Conservation (phyloP, 1,284 basidiomycete species). For the Moesziomyces sp. region DNA sequence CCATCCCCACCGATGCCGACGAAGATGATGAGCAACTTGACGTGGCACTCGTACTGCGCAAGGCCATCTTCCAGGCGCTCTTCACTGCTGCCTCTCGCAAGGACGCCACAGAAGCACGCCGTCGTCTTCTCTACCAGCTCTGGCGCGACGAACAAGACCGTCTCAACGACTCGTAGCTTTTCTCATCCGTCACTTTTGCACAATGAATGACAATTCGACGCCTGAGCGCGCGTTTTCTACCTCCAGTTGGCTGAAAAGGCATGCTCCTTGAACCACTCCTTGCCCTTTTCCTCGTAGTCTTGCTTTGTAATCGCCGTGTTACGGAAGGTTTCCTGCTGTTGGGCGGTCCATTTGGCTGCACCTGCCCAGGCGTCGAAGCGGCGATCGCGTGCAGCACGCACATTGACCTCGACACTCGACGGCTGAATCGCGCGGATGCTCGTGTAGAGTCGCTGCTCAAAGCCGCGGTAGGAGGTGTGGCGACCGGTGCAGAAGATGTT, state of each 20-base stretch:
- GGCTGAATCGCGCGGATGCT: slow-evolving; percentile 61
- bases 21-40: slow-evolving; percentile 12
- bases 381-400: slow-evolving; percentile 74
- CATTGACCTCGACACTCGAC: slow-evolving; percentile 39
- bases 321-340: slow-evolving; percentile 46
- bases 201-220: too few species aligned
- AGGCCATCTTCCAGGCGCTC: slow-evolving; percentile 74
- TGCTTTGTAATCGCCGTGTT: slow-evolving; percentile 75
- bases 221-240: neutral
- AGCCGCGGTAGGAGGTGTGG: slow-evolving; percentile 79
- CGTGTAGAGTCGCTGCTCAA: slow-evolving; percentile 78
- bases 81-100: slow-evolving; percentile 81
- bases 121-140: slow-evolving; percentile 82
- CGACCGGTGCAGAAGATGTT: slow-evolving; percentile 92
- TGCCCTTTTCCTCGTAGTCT: slow-evolving; percentile 92
- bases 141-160: slow-evolving; percentile 74
- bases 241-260: slow-evolving; percentile 39
- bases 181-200: neutral
- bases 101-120: slow-evolving; percentile 79
- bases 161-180: slow-evolving; percentile 15
- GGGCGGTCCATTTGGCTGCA: slow-evolving; percentile 83
- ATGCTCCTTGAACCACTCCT: slow-evolving; percentile 76
- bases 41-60: slow-evolving; percentile 70
- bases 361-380: slow-evolving; percentile 87
- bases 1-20: slow-evolving; percentile 21